These are phyloP conservation scores for Melampsora occidentalis DNA, from an alignment of 1,284 basidiomycete species.

Conservation along the genomic window DNA sequence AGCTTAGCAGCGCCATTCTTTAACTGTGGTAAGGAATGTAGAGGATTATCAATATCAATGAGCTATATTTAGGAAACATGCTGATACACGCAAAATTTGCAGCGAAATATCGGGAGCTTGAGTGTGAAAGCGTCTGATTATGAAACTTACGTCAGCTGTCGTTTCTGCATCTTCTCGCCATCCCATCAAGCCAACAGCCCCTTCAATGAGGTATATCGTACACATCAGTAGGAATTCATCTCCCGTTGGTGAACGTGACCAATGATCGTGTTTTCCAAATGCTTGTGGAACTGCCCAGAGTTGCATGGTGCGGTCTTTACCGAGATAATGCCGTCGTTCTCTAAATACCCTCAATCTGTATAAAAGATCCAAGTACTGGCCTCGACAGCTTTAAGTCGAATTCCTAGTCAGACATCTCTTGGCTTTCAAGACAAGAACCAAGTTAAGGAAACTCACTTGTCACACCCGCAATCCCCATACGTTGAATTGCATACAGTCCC, in stretches of 20 bases:
- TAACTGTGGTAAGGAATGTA: not conserved
- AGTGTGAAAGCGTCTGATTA: not conserved
- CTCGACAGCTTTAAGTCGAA: conserved; percentile 16
- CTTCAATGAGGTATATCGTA: conserved; percentile 39
- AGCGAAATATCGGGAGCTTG: not conserved
- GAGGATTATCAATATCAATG: not conserved
- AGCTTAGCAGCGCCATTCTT: conserved; percentile 18
- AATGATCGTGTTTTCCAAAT: not conserved
- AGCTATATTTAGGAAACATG: not conserved
- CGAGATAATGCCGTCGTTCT: conserved; percentile 16
- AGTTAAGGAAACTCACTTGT: conserved; percentile 22
- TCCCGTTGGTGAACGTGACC: conserved; percentile 16
- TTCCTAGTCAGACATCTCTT: not conserved
- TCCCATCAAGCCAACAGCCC: conserved; percentile 34
- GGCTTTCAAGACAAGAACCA: not conserved
- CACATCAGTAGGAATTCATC: conserved; percentile 36
- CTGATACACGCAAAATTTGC: not conserved
- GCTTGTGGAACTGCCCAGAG: conserved; percentile 40
- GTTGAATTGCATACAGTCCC: conserved; percentile 6
- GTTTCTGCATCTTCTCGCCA: conserved; percentile 26
- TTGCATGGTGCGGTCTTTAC: conserved; percentile 33
- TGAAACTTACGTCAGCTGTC: conserved; percentile 25
- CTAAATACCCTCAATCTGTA: conserved; percentile 23
- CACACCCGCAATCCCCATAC: conserved; percentile 19
- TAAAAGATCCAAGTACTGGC: conserved; percentile 28